These are phyloP conservation scores for Cyclotella sp. DNA, from an alignment of 108 stramenopile species.

Conservation along the genomic window DNA sequence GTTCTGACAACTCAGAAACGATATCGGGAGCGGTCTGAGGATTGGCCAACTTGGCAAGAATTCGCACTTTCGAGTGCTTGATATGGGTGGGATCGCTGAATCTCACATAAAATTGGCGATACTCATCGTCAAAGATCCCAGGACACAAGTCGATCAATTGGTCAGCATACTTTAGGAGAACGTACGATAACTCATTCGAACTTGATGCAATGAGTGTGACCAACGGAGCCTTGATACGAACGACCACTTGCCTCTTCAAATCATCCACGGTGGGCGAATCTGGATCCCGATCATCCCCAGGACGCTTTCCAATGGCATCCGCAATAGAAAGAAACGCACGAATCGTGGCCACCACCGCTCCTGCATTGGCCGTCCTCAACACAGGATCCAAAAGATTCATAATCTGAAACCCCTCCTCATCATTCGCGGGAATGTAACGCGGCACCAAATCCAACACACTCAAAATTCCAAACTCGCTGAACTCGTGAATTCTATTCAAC, in stretches of 20 bases:
- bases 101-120: conserved; percentile 95
- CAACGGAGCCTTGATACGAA: conserved; percentile 93
- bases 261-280: conserved; percentile 51
- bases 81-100: conserved; percentile 95
- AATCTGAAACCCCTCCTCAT: conserved; percentile 95
- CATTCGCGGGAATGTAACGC: conserved; percentile 91
- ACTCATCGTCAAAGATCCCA: conserved; percentile 97
- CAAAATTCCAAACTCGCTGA: conserved; percentile 97
- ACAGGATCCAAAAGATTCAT: conserved; percentile 99
- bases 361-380: conserved; percentile 91
- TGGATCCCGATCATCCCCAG: conserved; percentile 54
- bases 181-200: conserved; percentile 87
- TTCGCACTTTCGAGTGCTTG: conserved; percentile 93
- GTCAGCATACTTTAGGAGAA: conserved; percentile 94
- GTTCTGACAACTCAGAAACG: conserved; percentile 94
- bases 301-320: conserved; percentile 72
- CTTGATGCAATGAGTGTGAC: conserved; percentile 93
- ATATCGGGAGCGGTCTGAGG: conserved; percentile 92
- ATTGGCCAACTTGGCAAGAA: conserved; percentile 92
- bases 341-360: conserved; percentile 94
- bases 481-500: conserved; percentile 96
- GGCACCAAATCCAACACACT: conserved; percentile 94
- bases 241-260: conserved; percentile 90
- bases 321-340: conserved; percentile 94
- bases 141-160: conserved; percentile 90